These are phyloP conservation scores for Diaporthe batatas DNA, from an alignment of 2,329 filamentous ascomycete species.

Conservation along the genomic window DNA sequence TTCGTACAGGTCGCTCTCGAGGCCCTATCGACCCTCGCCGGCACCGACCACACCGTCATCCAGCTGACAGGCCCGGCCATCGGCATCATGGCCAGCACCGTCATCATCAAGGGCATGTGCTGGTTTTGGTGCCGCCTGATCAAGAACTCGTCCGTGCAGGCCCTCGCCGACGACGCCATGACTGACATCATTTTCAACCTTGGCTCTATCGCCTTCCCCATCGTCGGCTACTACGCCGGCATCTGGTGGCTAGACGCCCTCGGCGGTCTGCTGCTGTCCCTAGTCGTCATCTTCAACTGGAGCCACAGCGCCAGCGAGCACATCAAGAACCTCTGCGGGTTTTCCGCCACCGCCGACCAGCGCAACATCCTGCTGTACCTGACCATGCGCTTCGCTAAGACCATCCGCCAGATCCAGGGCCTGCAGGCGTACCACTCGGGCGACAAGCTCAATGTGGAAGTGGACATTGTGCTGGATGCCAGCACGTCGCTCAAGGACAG, in stretches of 20 bases:
- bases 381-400: slow-evolving; percentile 92
- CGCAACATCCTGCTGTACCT: slow-evolving; percentile 89
- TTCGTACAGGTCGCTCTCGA: slow-evolving; percentile 84
- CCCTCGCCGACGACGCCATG: slow-evolving; percentile 64
- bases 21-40: slow-evolving; percentile 74
- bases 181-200: slow-evolving; percentile 86
- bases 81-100: slow-evolving; percentile 83
- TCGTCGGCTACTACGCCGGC: slow-evolving; percentile 80
- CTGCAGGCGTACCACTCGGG: slow-evolving; percentile 87
- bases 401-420: slow-evolving; percentile 88
- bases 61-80: slow-evolving; percentile 80
- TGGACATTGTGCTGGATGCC: slow-evolving; percentile 86
- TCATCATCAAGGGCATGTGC: slow-evolving; percentile 84
- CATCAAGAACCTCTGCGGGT: slow-evolving; percentile 84
- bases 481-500: slow-evolving; percentile 81
- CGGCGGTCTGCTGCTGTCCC: slow-evolving; percentile 82
- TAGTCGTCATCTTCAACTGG: slow-evolving; percentile 86
- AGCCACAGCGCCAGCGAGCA: slow-evolving; percentile 79
- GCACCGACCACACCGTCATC: slow-evolving; percentile 76
- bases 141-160: slow-evolving; percentile 87
- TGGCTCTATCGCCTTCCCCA: slow-evolving; percentile 88
- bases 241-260: slow-evolving; percentile 89
- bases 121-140: slow-evolving; percentile 92
- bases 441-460: slow-evolving; percentile 85
- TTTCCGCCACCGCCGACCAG: slow-evolving; percentile 83